These are phyloP conservation scores for Infundibulicybe gibba DNA, from an alignment of 768 basidiomycete genomes.

Conservation along the genomic window DNA sequence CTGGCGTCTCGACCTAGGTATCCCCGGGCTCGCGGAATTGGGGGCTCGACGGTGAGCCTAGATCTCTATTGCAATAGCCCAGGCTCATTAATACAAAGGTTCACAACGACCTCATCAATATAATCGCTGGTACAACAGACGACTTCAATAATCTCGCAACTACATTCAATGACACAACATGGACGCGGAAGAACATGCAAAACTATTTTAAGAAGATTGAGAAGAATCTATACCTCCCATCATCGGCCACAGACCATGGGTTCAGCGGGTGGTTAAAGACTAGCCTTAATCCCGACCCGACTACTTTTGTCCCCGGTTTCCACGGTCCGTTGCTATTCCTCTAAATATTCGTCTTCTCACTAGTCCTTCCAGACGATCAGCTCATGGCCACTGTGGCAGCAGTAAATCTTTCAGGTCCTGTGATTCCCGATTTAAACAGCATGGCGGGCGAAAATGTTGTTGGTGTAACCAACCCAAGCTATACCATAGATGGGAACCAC, in stretches of 20 bases:
- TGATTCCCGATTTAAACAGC: slow-evolving; percentile 20
- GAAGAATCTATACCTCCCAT: slow-evolving; percentile 15
- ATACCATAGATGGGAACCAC: slow-evolving; percentile 19
- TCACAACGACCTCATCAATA: slow-evolving; percentile 26
- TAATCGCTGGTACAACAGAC: slow-evolving; percentile 16
- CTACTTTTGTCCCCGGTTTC: slow-evolving; percentile 15
- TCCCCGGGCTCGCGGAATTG: slow-evolving; percentile 22
- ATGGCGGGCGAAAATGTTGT: slow-evolving; percentile 11
- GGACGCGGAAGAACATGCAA: slow-evolving; percentile 25
- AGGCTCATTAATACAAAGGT: slow-evolving; percentile 9
- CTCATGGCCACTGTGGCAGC: slow-evolving; percentile 13
- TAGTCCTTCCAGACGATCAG: slow-evolving; percentile 17
- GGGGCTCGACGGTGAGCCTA: slow-evolving; percentile 23
- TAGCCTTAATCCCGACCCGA: slow-evolving; percentile 17
- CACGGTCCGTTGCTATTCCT: slow-evolving; percentile 11
- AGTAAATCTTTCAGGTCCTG: slow-evolving; percentile 10
- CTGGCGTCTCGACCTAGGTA: slow-evolving; percentile 14
- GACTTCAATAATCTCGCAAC: slow-evolving; percentile 22
- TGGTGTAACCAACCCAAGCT: slow-evolving; percentile 15
- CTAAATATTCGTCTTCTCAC: not conserved
- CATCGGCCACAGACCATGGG: slow-evolving; percentile 19
- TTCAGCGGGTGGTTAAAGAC: slow-evolving; percentile 26
- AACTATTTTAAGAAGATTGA: slow-evolving; percentile 24
- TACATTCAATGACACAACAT: slow-evolving; percentile 20
- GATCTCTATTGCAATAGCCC: not conserved